Conservation (phyloP, 768 basidiomycete genomes). For the Rhodocollybia butyracea region DNA sequence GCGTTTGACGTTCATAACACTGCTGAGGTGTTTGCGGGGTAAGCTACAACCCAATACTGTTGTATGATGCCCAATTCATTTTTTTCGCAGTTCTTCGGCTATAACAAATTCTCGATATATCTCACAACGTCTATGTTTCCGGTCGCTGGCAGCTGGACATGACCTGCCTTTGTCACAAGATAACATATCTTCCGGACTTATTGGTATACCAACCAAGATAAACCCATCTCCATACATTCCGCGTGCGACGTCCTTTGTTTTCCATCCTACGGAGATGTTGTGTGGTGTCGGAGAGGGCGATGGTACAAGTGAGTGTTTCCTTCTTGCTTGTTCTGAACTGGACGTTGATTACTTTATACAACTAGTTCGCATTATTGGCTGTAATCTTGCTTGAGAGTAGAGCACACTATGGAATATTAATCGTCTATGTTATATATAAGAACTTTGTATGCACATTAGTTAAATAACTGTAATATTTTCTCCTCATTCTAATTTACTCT, state of each 20-base stretch:
- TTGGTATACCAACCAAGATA: constrained; percentile 49
- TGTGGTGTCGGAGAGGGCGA: constrained; percentile 73
- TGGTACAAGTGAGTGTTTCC: constrained; percentile 46
- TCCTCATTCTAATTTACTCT: too few species aligned
- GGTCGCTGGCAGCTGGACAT: constrained; percentile 39
- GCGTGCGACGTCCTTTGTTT: constrained; percentile 60
- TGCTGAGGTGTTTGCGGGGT: constrained; percentile 85
- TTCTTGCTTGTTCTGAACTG: neutral
- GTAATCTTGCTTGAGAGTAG: constrained; percentile 38
- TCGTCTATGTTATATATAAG: neutral
- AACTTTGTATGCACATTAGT: neutral
- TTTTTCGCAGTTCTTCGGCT: constrained; percentile 48
- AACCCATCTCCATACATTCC: constrained; percentile 59
- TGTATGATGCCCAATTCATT: constrained; percentile 7
- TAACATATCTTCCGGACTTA: constrained; percentile 52
- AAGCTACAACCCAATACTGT: constrained; percentile 26
- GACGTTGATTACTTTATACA: neutral
- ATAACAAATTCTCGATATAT: constrained; percentile 60
- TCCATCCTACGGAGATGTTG: constrained; percentile 88
- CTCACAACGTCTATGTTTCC: constrained; percentile 59
- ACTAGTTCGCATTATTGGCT: constrained; percentile 54
- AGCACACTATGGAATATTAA: neutral
- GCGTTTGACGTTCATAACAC: constrained; percentile 86
- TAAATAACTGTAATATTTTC: too few species aligned
- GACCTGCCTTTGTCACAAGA: constrained; percentile 37